Percentiles rank a stretch among this genome's conserved stretches.
phyloP scores from a whole-genome alignment of 352 stramenopile genomes.

The Phytophthora hibernalis region DNA sequence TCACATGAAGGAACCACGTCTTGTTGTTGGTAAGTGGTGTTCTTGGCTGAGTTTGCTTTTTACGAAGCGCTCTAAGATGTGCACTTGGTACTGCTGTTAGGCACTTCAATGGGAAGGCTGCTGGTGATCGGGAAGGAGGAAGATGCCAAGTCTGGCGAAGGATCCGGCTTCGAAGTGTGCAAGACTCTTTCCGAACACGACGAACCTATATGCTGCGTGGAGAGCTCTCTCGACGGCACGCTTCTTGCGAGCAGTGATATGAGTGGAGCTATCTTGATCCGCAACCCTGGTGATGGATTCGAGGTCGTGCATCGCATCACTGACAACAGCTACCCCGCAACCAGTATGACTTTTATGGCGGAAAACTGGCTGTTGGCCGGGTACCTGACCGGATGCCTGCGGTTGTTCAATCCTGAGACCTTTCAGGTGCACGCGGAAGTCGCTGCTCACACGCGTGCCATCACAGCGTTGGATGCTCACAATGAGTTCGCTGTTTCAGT shows the following conservation, averaged over 20 bases:
- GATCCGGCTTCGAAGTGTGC: slow-evolving; percentile 66
- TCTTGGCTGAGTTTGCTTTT: neutral
- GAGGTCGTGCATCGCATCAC: slow-evolving; percentile 69
- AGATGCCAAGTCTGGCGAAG: slow-evolving; percentile 50
- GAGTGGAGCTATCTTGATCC: slow-evolving; percentile 64
- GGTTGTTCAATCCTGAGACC: slow-evolving; percentile 56
- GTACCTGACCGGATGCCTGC: slow-evolving; percentile 67
- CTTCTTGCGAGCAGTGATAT: slow-evolving; percentile 69
- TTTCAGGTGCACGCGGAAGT: slow-evolving; percentile 71
- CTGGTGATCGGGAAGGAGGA: slow-evolving; percentile 66
- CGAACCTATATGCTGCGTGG: slow-evolving; percentile 65
- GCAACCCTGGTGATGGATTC: slow-evolving; percentile 58
- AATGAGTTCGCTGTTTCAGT: slow-evolving; percentile 67
- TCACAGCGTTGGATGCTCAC: slow-evolving; percentile 66
- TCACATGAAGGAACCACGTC: slow-evolving; percentile 48
- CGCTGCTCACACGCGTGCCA: slow-evolving; percentile 68
- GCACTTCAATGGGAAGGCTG: slow-evolving; percentile 64
- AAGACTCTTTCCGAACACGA: slow-evolving; percentile 66
- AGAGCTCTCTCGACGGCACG: slow-evolving; percentile 45
- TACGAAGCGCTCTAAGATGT: neutral
- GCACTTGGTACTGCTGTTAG: slow-evolving; percentile 20
- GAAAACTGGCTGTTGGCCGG: slow-evolving; percentile 64
- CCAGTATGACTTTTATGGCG: slow-evolving; percentile 59
- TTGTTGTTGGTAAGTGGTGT: slow-evolving; percentile 55
- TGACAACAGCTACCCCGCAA: slow-evolving; percentile 53